Percentiles rank a stretch among this genome's conserved stretches.
These are phyloP conservation scores for Bipolaris sorokiniana DNA, from an alignment of 2,329 filamentous ascomycete species.

Conservation along the genomic window DNA sequence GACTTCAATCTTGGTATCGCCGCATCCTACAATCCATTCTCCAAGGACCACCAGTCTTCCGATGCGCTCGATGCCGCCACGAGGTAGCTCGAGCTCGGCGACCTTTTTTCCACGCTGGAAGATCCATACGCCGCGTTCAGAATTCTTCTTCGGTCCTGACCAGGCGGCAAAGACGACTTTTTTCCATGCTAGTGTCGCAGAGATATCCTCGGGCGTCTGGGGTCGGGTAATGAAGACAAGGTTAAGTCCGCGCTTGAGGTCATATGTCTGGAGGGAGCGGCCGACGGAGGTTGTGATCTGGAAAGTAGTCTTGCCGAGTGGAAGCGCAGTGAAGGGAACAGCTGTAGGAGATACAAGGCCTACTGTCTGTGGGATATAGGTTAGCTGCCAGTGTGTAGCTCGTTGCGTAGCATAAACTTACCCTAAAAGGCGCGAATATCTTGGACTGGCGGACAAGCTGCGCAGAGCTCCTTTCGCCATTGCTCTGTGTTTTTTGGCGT, in stretches of 20 bases:
- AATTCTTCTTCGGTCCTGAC: constrained; percentile 65
- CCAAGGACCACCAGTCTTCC: constrained; percentile 82
- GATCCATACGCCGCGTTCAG: constrained; percentile 77
- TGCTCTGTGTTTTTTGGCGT: constrained; percentile 55
- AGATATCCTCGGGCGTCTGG: constrained; percentile 84
- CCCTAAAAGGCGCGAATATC: constrained; percentile 92
- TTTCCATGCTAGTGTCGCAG: constrained; percentile 86
- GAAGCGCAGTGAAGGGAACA: constrained; percentile 87
- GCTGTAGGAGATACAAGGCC: constrained; percentile 89
- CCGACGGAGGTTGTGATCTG: constrained; percentile 97
- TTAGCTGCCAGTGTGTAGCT: constrained; percentile 12
- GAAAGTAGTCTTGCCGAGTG: constrained; percentile 91
- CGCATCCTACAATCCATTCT: constrained; percentile 86
- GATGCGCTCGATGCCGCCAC: constrained; percentile 71
- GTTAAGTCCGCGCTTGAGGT: constrained; percentile 86
- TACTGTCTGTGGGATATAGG: constrained; percentile 68
- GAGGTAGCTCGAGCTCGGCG: constrained; percentile 73
- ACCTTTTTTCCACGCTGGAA: constrained; percentile 90
- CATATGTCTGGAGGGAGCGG: constrained; percentile 90
- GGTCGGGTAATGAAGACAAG: constrained; percentile 92
- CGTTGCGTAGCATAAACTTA: constrained; percentile 55
- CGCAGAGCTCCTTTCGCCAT: constrained; percentile 50
- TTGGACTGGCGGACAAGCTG: constrained; percentile 63
- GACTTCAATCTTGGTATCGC: constrained; percentile 77
- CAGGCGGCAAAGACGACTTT: constrained; percentile 88